Base-by-base conservation (phyloP, 208 protist genomes). In the Trypanosoma conorhini region DNA sequence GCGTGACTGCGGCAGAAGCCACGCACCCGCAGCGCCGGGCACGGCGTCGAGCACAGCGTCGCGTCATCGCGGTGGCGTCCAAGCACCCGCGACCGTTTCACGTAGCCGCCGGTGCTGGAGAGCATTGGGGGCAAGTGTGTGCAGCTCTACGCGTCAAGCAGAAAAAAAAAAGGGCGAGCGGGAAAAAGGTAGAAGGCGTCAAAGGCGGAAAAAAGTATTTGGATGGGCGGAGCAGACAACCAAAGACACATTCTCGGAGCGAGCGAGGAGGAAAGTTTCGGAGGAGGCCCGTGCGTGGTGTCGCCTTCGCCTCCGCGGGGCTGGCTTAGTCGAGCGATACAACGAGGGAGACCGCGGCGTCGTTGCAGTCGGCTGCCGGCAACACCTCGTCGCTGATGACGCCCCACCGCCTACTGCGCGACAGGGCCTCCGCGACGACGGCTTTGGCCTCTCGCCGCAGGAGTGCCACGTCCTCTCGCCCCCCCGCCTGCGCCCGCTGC, bases 361-460 rank as follows among this genome's bases (percentile, higher is more conserved):
- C 88, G 68, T 76, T 68, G 28, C 69, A 71, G 67, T 93, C 87
- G 62, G 83, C 82, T 4, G 85, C 74, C 0, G 88, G 88, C 59
- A 91, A 74, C 59, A 93, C 78, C 67, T 93, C 85, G 38, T 89
- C 88, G 24, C 76, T 87, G 38, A 93, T 76, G 54, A 78, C 81
- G 51, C 88, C 85, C 76, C 85, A 88, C 17, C 88, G 77, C 12
- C 75, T 72, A 33, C n/a, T 22, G 5, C 63, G 62, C 19, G 54
- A 62, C 46, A 75, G 56, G 22, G 63, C 70, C 40, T 75, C 56
- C 22, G 55, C 30, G 1, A 75, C 17, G 13, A 46, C 21, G 26
- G 33, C 22, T 30, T 61, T 67, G 5, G 40, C 59, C n/a, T 44
- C 48, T 15, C 55, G 59, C 22, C 12, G 21, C 22, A 74, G 42